Evolutionary conservation across 2,329 filamentous ascomycete species (phyloP).

Genomic region (Fusarium cyanostomum): DNA sequence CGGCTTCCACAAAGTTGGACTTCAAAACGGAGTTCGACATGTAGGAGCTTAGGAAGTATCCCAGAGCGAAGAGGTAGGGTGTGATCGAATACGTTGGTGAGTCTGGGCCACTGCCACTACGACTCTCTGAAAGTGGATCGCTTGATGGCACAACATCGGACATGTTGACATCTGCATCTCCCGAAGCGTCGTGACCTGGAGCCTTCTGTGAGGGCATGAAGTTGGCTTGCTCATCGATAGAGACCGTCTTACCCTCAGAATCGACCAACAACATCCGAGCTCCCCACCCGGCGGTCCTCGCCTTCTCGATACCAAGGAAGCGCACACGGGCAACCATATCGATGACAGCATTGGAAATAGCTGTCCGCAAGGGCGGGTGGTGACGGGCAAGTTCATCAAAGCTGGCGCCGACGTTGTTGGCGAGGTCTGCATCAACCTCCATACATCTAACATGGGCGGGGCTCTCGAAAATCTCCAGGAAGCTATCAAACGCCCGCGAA

Average conservation of each 20-base stretch:
- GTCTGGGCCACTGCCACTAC: conserved; percentile 31
- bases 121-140: conserved; percentile 21
- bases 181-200: conserved; percentile 50
- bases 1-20: conserved; percentile 76
- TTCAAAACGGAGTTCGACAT: conserved; percentile 79
- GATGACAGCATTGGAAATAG: conserved; percentile 85
- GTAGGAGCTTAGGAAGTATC: conserved; percentile 79
- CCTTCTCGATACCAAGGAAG: conserved; percentile 75
- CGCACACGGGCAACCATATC: conserved; percentile 88
- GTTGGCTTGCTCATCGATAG: conserved; percentile 62
- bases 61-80: conserved; percentile 78
- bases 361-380: conserved; percentile 82
- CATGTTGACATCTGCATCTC: conserved; percentile 72
- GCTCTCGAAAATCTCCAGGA: conserved; percentile 97
- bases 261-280: conserved; percentile 77
- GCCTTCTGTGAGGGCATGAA: conserved; percentile 49
- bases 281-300: conserved; percentile 75
- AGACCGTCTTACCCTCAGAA: conserved; percentile 62
- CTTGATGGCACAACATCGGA: conserved; percentile 56
- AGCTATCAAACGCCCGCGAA: conserved; percentile 84
- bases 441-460: conserved; percentile 87
- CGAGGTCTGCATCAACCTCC: conserved; percentile 74
- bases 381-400: conserved; percentile 97
- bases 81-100: conserved; percentile 56
- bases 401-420: conserved; percentile 78